These are phyloP conservation scores for Phaeotremella fagi DNA, from an alignment of 768 basidiomycete species.

Conservation along the genomic window DNA sequence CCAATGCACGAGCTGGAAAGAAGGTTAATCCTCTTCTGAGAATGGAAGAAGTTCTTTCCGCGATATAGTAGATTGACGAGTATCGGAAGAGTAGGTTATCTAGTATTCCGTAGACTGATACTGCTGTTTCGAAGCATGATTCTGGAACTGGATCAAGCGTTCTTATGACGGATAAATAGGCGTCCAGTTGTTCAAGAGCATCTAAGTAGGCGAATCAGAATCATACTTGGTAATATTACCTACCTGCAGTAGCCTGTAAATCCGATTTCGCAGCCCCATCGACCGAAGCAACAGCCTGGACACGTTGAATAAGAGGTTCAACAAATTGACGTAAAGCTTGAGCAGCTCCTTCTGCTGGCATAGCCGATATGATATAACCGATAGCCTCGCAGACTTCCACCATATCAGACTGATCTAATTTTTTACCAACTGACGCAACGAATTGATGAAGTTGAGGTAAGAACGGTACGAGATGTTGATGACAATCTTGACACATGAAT, in stretches of 20 bases:
- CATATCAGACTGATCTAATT: conserved; percentile 78
- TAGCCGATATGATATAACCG: conserved; percentile 86
- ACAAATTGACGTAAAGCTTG: conserved; percentile 81
- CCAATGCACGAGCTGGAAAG: conserved; percentile 62
- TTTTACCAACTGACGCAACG: conserved; percentile 69
- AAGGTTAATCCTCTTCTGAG: conserved; percentile 77
- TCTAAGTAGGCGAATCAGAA: too few species aligned
- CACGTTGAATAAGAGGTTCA: conserved; percentile 70
- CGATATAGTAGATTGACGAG: conserved; percentile 66
- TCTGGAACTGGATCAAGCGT: conserved; percentile 74
- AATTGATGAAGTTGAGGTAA: conserved; percentile 87
- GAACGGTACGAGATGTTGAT: conserved; percentile 86
- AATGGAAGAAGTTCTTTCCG: conserved; percentile 78
- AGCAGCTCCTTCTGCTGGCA: conserved; percentile 84
- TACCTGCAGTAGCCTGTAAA: conserved; percentile 63
- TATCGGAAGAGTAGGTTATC: conserved; percentile 74
- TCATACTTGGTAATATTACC: conserved; percentile 41
- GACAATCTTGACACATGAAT: conserved; percentile 95
- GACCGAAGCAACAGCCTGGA: conserved; percentile 63
- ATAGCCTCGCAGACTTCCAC: conserved; percentile 93
- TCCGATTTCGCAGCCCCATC: conserved; percentile 65
- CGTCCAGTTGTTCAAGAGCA: conserved; percentile 83
- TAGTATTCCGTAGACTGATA: conserved; percentile 77
- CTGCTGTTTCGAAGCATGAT: conserved; percentile 70
- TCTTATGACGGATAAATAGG: conserved; percentile 78